Base-by-base conservation (phyloP, 305 asterid genomes). In the Andrographis paniculata region DNA sequence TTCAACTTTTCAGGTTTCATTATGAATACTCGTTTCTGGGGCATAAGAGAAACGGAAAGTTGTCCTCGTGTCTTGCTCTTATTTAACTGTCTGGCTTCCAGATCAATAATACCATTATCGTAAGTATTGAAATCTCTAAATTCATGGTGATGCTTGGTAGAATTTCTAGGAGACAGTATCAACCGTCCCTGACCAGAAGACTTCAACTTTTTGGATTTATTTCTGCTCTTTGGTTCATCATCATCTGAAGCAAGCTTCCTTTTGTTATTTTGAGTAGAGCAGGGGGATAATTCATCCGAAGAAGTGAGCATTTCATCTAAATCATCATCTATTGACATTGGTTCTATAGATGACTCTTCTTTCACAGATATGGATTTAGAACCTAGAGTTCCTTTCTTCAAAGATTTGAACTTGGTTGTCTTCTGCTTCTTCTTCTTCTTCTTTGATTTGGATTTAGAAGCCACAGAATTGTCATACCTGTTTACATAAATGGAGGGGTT, bases 321-420 rank as follows among this genome's bases (percentile, higher is more conserved):
- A 48, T 82, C 94, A 45, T 79, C 95, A 35, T 92, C 97, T 42
- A 61, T 61, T 21, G 80, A 67, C 82, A 77, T 70, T 35, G 59
- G 68, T 46, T 87, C 97, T 27, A 69, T 48, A 1, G 78, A 75
- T 22, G 93, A 71, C 61, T 72, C 89, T 43, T 72, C 91, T 63
- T 77, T 84, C 50, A 66, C 35, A 19, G 70, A 46, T 53, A 66
- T 52, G 20, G 78, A 41, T 55, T 75, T 84, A 50, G 94, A 72
- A 59, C 73, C 78, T 27, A 87, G 66, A 59, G 87, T 70, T 50
- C 86, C 95, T 78, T 75, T 87, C 87, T 78, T 87, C 80, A 87
- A 67, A 57, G 94, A 92, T 67, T 87, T 92, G 79, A 87, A 84
- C 83, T 87, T 92, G 48, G 94, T 59, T 39, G 84, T 92, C 70